These are phyloP conservation scores for Aspergillus sclerotiicarbonarius DNA, from an alignment of 495 filamentous ascomycete species.

Conservation along the genomic window DNA sequence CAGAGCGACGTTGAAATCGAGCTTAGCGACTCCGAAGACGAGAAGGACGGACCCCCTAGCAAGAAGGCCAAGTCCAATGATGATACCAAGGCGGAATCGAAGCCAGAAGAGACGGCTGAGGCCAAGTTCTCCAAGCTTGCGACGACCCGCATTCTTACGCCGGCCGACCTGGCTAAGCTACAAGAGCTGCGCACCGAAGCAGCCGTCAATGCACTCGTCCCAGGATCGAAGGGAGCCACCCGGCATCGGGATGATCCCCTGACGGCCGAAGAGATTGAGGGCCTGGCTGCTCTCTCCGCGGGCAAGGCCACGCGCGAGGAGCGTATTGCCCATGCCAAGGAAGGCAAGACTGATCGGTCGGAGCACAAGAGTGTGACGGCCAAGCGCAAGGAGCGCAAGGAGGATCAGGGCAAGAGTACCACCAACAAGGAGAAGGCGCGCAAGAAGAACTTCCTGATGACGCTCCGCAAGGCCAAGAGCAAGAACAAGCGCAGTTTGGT, in stretches of 20 bases:
- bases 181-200: slow-evolving; percentile 78
- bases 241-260: slow-evolving; percentile 79
- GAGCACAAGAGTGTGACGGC: slow-evolving; percentile 82
- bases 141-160: slow-evolving; percentile 86
- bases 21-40: slow-evolving; percentile 69
- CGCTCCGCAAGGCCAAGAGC: slow-evolving; percentile 84
- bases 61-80: slow-evolving; percentile 56
- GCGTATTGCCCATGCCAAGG: slow-evolving; percentile 71
- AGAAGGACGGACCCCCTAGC: slow-evolving; percentile 55
- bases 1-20: slow-evolving; percentile 79
- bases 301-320: slow-evolving; percentile 78
- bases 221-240: slow-evolving; percentile 42
- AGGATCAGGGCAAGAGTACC: slow-evolving; percentile 82
- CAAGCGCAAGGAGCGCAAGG: slow-evolving; percentile 78
- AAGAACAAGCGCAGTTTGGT: slow-evolving; percentile 92
- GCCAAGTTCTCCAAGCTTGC: slow-evolving; percentile 47
- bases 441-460: slow-evolving; percentile 98
- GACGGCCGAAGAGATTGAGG: slow-evolving; percentile 84
- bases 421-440: slow-evolving; percentile 98
- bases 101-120: slow-evolving; percentile 22
- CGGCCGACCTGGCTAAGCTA: slow-evolving; percentile 88
- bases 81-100: slow-evolving; percentile 18
- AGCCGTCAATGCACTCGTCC: slow-evolving; percentile 60
- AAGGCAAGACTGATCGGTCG: slow-evolving; percentile 66
- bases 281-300: slow-evolving; percentile 62